phyloP scores from a whole-genome alignment of 495 filamentous ascomycete species.

The Penicillium macrosclerotiorum region DNA sequence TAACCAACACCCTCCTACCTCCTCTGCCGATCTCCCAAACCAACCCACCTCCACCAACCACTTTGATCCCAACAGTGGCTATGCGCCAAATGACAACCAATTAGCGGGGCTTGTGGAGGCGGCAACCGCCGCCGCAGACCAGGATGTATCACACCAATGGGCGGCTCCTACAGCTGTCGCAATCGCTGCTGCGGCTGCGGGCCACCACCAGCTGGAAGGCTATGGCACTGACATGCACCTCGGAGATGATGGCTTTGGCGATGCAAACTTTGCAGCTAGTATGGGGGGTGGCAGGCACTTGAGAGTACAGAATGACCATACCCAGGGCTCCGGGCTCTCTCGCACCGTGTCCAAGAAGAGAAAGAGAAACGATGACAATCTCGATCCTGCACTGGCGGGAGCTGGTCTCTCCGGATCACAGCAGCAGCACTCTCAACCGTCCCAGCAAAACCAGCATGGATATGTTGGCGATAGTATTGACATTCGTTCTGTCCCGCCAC shows the following conservation, averaged over 20 bases:
- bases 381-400: constrained; percentile 43
- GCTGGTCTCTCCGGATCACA: constrained; percentile 26
- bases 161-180: constrained; percentile 37
- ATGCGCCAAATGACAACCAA: constrained; percentile 46
- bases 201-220: constrained; percentile 39
- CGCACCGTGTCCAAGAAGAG: constrained; percentile 43
- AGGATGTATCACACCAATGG: constrained; percentile 44
- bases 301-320: constrained; percentile 57
- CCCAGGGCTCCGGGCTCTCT: constrained; percentile 72
- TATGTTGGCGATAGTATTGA: constrained; percentile 37
- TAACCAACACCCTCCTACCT: constrained; percentile 33
- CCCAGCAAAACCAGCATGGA: constrained; percentile 28
- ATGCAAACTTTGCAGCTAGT: constrained; percentile 32
- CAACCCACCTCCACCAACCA: constrained; percentile 27
- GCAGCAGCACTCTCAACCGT: constrained; percentile 28
- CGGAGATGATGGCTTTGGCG: constrained; percentile 42
- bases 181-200: constrained; percentile 37
- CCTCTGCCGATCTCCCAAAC: constrained; percentile 26
- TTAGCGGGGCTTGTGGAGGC: constrained; percentile 54
- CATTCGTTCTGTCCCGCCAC: constrained; percentile 36
- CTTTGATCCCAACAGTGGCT: constrained; percentile 37
- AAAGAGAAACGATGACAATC: constrained; percentile 43
- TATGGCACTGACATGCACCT: constrained; percentile 43
- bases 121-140: constrained; percentile 51
- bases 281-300: constrained; percentile 29